Evolutionary conservation across 768 basidiomycete species (phyloP), one percentile per base, ranked within the genome.

Genomic region (Chlorophyllum brunneum): DNA sequence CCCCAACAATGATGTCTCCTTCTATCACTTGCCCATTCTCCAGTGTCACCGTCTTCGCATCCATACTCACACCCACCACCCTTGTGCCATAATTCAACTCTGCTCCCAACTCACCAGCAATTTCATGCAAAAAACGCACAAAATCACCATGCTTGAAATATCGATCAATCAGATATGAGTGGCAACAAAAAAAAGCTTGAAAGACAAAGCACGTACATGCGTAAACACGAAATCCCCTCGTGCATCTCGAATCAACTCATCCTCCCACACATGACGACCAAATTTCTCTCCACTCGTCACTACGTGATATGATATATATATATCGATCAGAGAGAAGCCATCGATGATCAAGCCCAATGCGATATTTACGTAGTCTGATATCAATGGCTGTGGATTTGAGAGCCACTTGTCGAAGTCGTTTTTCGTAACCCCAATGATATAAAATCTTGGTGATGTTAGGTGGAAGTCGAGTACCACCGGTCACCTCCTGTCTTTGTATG

Each of bases 381-480:
- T 67, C 58, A 36, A 73, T 58, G 2, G 57, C 65, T 20, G 57
- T 55, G 4, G 66, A 66, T 40, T 58, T 60, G 2, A 54, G 46
- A 2, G 62, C 60, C 27, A 67, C 59, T 13, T 49, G 18, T 11
- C 54, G 39, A 0, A 63, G 50, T 48, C 68, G 55, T 20, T 62
- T 51, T 34, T 66, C 58, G 15, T 81, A 64, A 6, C 78, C 79
- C 82, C 83, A 85, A 51, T 76, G 70, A 49, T 70, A 75, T 2
- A 85, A 58, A 16, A 84, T 76, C 56, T 81, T 81, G 5, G 77
- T 70, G 16, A 80, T 59, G 48, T 85, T 84, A 3, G 83, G 82
- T 59, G 79, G 52, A 56, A 72, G 58, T 5, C 70, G 65, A 42
- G 60, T 62, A 22, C 67, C 69, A 16, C 66, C 63, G 2, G 56